Conservation (phyloP, 2,329 filamentous ascomycete genomes). For the Harringtonia lauricola region DNA sequence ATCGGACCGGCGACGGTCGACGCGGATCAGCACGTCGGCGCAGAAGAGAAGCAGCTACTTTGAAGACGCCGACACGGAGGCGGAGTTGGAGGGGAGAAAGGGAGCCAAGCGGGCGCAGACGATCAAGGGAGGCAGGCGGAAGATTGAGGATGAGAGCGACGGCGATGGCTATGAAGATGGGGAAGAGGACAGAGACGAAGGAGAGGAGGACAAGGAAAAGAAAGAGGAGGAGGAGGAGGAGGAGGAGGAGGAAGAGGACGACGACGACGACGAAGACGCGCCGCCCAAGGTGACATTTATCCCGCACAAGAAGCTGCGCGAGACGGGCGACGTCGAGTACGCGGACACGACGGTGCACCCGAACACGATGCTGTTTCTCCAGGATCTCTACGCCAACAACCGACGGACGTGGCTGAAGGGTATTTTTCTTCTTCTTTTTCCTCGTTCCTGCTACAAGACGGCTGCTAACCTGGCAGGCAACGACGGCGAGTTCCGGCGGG, state of each 20-base stretch:
- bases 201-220: slow-evolving; percentile 17
- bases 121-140: not conserved
- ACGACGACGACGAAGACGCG: slow-evolving; percentile 23
- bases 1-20: slow-evolving; percentile 31
- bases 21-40: slow-evolving; percentile 29
- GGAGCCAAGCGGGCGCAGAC: slow-evolving; percentile 10
- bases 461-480: slow-evolving; percentile 42
- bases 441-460: not conserved
- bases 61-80: slow-evolving; percentile 19
- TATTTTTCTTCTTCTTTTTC: slow-evolving; percentile 17
- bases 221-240: slow-evolving; percentile 14
- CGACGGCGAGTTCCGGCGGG: slow-evolving; percentile 66
- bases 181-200: slow-evolving; percentile 13
- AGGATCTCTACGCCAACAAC: slow-evolving; percentile 49
- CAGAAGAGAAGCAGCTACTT: slow-evolving; percentile 44
- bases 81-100: not conserved
- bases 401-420: slow-evolving; percentile 47
- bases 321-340: slow-evolving; percentile 33
- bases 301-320: slow-evolving; percentile 28
- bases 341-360: slow-evolving; percentile 40
- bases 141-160: slow-evolving; percentile 14
- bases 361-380: slow-evolving; percentile 47
- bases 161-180: slow-evolving; percentile 11
- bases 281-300: slow-evolving; percentile 27
- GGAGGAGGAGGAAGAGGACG: slow-evolving; percentile 25